A percentile compares a stretch with the other conserved stretches of the same genome.
phyloP scores from a whole-genome alignment of 192 early-diverging fungal genomes.

The Backusella macrospora region DNA sequence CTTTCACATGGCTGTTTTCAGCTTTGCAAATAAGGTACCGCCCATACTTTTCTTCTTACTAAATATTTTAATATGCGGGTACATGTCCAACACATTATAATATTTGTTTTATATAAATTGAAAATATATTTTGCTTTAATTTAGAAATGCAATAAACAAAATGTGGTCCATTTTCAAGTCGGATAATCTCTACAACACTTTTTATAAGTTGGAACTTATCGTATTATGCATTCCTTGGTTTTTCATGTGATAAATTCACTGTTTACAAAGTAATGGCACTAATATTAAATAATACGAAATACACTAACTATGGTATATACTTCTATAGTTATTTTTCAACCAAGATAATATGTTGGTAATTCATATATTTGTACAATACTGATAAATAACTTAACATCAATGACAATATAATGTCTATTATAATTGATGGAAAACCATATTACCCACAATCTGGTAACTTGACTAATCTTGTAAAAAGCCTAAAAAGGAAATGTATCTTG shows the following conservation, averaged over 20 bases:
- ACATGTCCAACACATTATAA: background rate
- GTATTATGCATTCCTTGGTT: too few relatives aligned
- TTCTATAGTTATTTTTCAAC: background rate
- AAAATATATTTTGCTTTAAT: background rate
- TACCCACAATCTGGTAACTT: constrained; percentile 1
- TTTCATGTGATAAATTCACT: background rate
- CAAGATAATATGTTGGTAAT: background rate
- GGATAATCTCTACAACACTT: too few relatives aligned
- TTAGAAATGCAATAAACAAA: too few relatives aligned
- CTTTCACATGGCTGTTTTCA: constrained; percentile 8
- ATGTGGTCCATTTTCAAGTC: too few relatives aligned
- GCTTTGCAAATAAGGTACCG: background rate
- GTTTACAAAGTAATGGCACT: background rate
- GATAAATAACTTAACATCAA: background rate
- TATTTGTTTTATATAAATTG: background rate
- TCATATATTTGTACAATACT: background rate
- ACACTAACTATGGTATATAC: too few relatives aligned
- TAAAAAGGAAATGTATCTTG: constrained; percentile 1
- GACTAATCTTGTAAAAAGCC: constrained; percentile 12
- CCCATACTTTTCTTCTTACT: background rate
- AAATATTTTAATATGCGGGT: background rate
- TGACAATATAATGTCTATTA: background rate
- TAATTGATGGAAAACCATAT: background rate
- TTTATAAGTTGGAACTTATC: too few relatives aligned
- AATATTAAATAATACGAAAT: too few relatives aligned